Conservation (phyloP, 371 early-diverging fungal genomes). For the Mucor saturninus region DNA sequence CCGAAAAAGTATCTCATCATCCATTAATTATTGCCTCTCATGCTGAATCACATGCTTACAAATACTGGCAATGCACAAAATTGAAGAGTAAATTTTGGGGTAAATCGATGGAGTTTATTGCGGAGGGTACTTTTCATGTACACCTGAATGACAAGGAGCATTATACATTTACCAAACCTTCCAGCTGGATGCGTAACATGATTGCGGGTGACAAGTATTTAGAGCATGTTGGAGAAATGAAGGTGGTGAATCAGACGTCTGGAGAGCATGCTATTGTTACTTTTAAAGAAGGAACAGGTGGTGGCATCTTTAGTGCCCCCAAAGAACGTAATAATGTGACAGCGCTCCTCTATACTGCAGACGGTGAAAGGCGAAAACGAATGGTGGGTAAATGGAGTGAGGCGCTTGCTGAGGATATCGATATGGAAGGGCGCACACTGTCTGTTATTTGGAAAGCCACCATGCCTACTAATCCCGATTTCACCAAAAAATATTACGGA, state of each 20-base stretch:
- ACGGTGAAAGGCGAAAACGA: constrained; percentile 46
- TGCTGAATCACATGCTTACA: constrained; percentile 68
- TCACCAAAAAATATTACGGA: constrained; percentile 81
- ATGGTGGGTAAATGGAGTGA: constrained; percentile 67
- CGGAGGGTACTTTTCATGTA: constrained; percentile 71
- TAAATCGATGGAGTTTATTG: constrained; percentile 70
- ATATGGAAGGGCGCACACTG: constrained; percentile 41
- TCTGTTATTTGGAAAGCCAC: constrained; percentile 82
- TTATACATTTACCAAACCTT: constrained; percentile 74
- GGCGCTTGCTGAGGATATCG: constrained; percentile 44
- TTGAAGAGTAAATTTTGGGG: constrained; percentile 86
- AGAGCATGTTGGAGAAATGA: constrained; percentile 79
- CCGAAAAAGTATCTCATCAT: constrained; percentile 88
- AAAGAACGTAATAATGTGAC: constrained; percentile 63
- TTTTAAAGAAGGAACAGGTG: constrained; percentile 54
- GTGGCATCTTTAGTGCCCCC: constrained; percentile 13
- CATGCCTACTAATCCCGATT: constrained; percentile 25
- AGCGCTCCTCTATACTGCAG: constrained; percentile 52
- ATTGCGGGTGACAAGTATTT: constrained; percentile 77
- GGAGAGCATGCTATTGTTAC: constrained; percentile 59
- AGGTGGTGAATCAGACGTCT: constrained; percentile 70
- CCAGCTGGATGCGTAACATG: constrained; percentile 82
- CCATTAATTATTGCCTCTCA: constrained; percentile 78
- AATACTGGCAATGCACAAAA: constrained; percentile 70
- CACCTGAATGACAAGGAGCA: constrained; percentile 63